A percentile compares a stretch with the other conserved stretches of the same genome.
phyloP scores from a whole-genome alignment of 495 filamentous ascomycete genomes.

The Peziza echinospora region DNA sequence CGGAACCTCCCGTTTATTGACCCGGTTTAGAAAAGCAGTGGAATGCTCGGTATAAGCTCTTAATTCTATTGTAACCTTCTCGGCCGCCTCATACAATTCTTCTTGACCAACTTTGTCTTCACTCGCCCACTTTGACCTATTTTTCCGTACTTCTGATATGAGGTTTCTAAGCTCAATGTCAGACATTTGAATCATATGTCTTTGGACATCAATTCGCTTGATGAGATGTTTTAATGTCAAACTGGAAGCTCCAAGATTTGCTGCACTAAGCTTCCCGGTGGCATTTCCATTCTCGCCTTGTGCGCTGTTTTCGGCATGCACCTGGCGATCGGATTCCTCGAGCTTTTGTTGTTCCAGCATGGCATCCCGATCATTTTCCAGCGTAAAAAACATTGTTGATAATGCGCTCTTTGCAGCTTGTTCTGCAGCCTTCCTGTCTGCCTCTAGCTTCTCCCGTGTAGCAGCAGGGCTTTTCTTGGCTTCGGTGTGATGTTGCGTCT shows the following conservation, averaged over 20 bases:
- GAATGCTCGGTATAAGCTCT: constrained; percentile 96
- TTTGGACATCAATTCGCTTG: constrained; percentile 76
- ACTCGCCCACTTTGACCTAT: constrained; percentile 94
- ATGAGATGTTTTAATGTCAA: constrained; percentile 92
- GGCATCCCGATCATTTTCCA: constrained; percentile 83
- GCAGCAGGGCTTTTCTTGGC: constrained; percentile 24
- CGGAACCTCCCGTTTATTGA: constrained; percentile 90
- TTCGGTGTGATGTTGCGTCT: constrained; percentile 20
- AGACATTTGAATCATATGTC: constrained; percentile 65
- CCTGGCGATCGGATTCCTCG: constrained; percentile 85
- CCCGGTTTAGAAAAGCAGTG: constrained; percentile 69
- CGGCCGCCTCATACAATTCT: constrained; percentile 86
- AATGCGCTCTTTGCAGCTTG: constrained; percentile 76
- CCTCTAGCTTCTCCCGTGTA: constrained; percentile 76
- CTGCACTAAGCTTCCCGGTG: constrained; percentile 62
- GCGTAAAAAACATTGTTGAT: constrained; percentile 75
- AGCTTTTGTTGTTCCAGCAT: constrained; percentile 96
- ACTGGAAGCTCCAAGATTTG: constrained; percentile 91
- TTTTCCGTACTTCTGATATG: constrained; percentile 93
- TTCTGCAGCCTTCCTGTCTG: constrained; percentile 81
- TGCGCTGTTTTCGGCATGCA: constrained; percentile 54
- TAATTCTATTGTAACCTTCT: constrained; percentile 87
- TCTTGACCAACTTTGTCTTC: constrained; percentile 94
- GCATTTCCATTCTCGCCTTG: constrained; percentile 27
- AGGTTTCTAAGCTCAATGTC: constrained; percentile 78